These are phyloP conservation scores for Usnea hakonensis DNA, from an alignment of 495 filamentous ascomycete species.

Conservation along the genomic window DNA sequence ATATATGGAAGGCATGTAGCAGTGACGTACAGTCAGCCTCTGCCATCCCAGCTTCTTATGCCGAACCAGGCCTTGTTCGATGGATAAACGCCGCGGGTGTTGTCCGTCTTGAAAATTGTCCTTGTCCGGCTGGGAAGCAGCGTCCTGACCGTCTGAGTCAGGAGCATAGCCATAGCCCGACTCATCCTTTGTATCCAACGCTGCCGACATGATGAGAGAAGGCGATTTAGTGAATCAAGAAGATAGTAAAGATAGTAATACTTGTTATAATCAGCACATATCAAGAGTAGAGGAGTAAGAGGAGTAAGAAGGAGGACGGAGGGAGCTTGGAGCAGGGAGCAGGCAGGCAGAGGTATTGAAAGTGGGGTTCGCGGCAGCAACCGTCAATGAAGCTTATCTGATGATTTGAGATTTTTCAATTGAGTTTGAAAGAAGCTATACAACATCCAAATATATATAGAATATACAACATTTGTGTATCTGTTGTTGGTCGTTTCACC, in stretches of 20 bases:
- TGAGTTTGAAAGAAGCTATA: neutral
- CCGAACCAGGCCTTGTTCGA: slow-evolving; percentile 20
- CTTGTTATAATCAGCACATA: neutral
- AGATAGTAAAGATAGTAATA: neutral
- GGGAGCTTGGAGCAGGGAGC: neutral
- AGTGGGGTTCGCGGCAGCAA: neutral
- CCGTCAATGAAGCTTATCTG: neutral
- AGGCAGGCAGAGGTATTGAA: neutral
- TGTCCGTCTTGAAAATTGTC: neutral
- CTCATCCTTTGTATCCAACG: neutral
- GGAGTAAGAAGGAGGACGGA: neutral
- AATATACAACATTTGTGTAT: neutral
- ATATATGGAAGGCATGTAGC: neutral
- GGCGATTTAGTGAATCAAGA: neutral
- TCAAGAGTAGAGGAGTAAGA: neutral
- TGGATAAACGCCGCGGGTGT: slow-evolving; percentile 8
- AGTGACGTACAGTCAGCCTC: slow-evolving; percentile 26
- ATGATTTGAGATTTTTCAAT: neutral
- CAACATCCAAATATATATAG: too few relatives aligned
- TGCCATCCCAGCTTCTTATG: slow-evolving; percentile 35
- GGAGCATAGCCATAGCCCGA: neutral
- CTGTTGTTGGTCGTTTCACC: too few relatives aligned
- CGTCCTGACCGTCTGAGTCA: neutral
- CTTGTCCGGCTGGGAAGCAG: neutral
- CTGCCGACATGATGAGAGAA: neutral